Base-by-base conservation (phyloP, 352 stramenopile species). In the Globisporangium splendens region DNA sequence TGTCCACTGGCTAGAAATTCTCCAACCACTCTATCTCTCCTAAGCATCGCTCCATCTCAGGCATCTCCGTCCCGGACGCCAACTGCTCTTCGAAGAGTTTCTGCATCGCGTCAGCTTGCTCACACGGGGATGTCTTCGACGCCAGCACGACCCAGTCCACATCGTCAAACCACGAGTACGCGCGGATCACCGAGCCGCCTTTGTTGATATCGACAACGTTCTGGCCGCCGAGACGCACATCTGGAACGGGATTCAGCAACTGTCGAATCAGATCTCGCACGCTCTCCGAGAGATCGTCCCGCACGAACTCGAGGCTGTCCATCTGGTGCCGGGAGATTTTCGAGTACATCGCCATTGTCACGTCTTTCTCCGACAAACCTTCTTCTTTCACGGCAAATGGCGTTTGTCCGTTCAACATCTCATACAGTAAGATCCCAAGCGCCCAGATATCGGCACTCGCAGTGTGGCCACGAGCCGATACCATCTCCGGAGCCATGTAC, bases 401-500 rank as follows among this genome's bases (percentile, higher is more conserved):
- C n/a, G 88, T 95, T 20, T 88, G 71, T 0, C 88, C 88, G 43
- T 77, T 88, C 17, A 96, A 61, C 72, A 95, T 90, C 63, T 96
- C 86, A 62, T 92, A 96, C 31, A 95, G 63, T 51, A 96, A 68
- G 46, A 96, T 91, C 13, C 86, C 88, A 3, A 96, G 70, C 0
- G 81, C 86, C 88, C 88, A 96, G 28, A 92, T 79, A 46, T 96
- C 88, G n/a, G 83, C 78, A 41, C 73, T 84, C 20, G 71, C 75
- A 12, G 79, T 91, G 56, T 96, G 84, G 7, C 82, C 83, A 18
- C 87, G 76, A 1, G 86, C 86, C 0, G 84, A 93, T 38, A 96
- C 73, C 83, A 96, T 92, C 63, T 96, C 88, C 0, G 88, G 88
- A 10, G 88, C 81, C 72, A 96, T 93, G 69, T 96, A 96, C 68